Evolutionary conservation across 306 rosid species (phyloP).

Genomic region (Acmispon strigosus): DNA sequence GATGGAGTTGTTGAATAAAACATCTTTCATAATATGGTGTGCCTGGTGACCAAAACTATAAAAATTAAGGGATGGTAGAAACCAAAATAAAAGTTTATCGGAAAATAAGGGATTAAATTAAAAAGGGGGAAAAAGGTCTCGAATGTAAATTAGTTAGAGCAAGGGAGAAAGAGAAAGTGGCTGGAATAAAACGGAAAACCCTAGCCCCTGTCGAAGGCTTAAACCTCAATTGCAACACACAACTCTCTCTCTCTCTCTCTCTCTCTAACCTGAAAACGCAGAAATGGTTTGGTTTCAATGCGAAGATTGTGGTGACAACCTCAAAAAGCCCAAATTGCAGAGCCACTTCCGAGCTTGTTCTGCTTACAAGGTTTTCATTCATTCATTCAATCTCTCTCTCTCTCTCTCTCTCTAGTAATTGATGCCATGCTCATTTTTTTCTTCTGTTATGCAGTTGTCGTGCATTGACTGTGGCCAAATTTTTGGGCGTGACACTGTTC

Average conservation of each 20-base stretch:
- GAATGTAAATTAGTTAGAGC: too few species aligned
- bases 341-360: constrained; percentile 74
- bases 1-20: too few species aligned
- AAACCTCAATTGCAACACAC: constrained; percentile 15
- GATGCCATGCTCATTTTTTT: neutral
- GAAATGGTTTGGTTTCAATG: constrained; percentile 96
- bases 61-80: too few species aligned
- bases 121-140: too few species aligned
- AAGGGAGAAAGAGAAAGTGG: too few species aligned
- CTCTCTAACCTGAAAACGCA: neutral
- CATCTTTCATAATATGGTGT: too few species aligned
- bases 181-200: too few species aligned
- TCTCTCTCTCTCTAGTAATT: neutral
- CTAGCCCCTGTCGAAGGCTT: constrained; percentile 4
- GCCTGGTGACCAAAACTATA: too few species aligned
- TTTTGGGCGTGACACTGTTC: constrained; percentile 70
- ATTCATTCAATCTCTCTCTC: too few species aligned
- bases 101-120: too few species aligned
- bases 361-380: constrained; percentile 49
- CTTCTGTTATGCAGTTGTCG: constrained; percentile 57
- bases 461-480: constrained; percentile 88
- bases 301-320: constrained; percentile 88
- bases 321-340: constrained; percentile 75
- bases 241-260: neutral
- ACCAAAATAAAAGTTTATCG: too few species aligned